Base-by-base conservation (phyloP, 768 basidiomycete species). In the Neoboletus subvelutipes region DNA sequence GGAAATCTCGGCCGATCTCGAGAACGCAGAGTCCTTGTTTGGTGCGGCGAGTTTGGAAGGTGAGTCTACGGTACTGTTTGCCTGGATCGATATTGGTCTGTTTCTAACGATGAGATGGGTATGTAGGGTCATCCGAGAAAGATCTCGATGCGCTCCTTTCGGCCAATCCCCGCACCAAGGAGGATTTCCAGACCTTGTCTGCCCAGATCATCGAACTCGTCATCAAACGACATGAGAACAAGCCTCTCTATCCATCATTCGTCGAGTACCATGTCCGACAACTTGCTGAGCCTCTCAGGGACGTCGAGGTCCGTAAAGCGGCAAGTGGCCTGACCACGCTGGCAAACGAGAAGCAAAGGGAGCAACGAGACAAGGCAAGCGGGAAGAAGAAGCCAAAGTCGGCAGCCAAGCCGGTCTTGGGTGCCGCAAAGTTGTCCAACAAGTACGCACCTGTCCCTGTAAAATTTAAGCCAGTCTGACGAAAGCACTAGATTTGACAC, bases 331-430 rank as follows among this genome's bases (percentile, higher is more conserved):
- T 99, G 53, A 92, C 91, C 17, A 87, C 90, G 3, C 78, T 98
- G 7, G 90, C 94, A 49, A 98, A 96, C 67, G 93, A 95, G 77
- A 99, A 98, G 77, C 92, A 95, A 76, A 91, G 85, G 74, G 92
- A 92, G 68, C 86, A 88, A 64, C 82, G 88, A 60, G 92, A 94
- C 36, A 92, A 89, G 71, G 79, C 85, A 2, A 87, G 84, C 57
- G 92, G 93, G 31, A 97, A 95, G 83, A 96, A 94, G 78, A 95
- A 95, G 77, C 75, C 80, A 45, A 90, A 90, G 75, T 73, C 78
- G 8, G 72, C 80, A 0, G 71, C 78, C 18, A 97, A 91, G 70
- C 94, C 95, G 24, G 81, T 72, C 5, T 73, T 97, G 36, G 94
- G 92, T 2, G 81, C 85, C 18, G 77, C 81, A 22, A 96, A 94